Evolutionary conservation across 1,284 basidiomycete genomes (phyloP).

Genomic region (Pterulicium gracile): DNA sequence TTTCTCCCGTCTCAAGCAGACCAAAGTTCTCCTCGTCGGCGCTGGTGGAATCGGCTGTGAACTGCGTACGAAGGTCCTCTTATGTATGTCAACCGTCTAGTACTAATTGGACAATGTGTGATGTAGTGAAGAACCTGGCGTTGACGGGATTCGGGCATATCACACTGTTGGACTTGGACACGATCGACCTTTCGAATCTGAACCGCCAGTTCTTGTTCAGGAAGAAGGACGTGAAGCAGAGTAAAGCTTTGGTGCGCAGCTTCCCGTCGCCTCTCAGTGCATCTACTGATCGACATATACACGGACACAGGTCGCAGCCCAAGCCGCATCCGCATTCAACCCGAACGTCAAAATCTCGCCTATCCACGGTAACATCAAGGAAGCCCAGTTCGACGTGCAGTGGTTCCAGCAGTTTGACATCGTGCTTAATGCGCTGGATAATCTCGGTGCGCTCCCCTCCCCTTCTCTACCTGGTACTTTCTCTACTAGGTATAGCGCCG

Average conservation of each 20-base stretch:
- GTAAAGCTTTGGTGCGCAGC: slow-evolving; percentile 71
- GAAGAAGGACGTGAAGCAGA: slow-evolving; percentile 96
- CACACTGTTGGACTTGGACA: slow-evolving; percentile 92
- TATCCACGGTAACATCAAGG: slow-evolving; percentile 94
- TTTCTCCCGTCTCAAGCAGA: slow-evolving; percentile 44
- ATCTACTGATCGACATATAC: slow-evolving; percentile 2
- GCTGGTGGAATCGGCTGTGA: slow-evolving; percentile 98
- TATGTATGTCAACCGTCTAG: not conserved
- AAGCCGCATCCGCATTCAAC: slow-evolving; percentile 86
- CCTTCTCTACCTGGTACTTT: not conserved
- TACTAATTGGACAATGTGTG: not conserved
- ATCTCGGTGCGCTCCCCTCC: slow-evolving; percentile 61
- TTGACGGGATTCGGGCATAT: slow-evolving; percentile 89
- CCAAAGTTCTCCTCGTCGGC: slow-evolving; percentile 84
- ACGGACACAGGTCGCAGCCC: slow-evolving; percentile 65
- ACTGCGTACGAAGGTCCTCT: slow-evolving; percentile 46
- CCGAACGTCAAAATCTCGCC: slow-evolving; percentile 83
- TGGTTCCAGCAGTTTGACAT: slow-evolving; percentile 91
- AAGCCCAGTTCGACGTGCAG: slow-evolving; percentile 78
- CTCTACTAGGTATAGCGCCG: slow-evolving; percentile 1
- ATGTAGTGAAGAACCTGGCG: slow-evolving; percentile 89
- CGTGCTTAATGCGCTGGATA: slow-evolving; percentile 94
- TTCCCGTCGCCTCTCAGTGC: not conserved
- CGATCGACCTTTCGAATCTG: slow-evolving; percentile 96
- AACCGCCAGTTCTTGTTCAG: slow-evolving; percentile 97